These are phyloP conservation scores for Fusarium austroafricanum DNA, from an alignment of 2,329 filamentous ascomycete genomes.

Conservation along the genomic window DNA sequence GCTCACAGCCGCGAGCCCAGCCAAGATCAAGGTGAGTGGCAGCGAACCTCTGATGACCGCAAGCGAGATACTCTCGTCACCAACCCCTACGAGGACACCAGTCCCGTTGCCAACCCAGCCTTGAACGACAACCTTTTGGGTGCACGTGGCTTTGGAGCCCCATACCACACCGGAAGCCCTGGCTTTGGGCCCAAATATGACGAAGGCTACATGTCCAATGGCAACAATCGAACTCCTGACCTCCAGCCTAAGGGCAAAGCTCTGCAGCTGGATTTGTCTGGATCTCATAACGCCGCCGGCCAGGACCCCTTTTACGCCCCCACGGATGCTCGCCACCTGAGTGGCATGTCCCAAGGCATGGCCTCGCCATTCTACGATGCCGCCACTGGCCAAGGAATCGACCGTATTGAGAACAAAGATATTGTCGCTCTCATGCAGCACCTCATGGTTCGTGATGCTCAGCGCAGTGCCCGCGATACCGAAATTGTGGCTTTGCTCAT, in stretches of 20 bases:
- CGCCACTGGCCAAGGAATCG: conserved; percentile 86
- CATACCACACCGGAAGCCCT: conserved; percentile 67
- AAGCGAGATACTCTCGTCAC: conserved; percentile 75
- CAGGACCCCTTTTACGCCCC: conserved; percentile 76
- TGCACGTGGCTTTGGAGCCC: conserved; percentile 55
- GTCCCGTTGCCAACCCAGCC: conserved; percentile 68
- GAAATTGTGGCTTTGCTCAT: conserved; percentile 96
- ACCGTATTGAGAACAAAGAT: conserved; percentile 94
- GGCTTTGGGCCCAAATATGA: conserved; percentile 73
- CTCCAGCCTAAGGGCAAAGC: conserved; percentile 67
- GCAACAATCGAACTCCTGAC: conserved; percentile 67
- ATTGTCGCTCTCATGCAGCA: conserved; percentile 99
- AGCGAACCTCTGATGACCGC: conserved; percentile 69
- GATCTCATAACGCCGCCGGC: conserved; percentile 60
- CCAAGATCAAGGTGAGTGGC: conserved; percentile 73
- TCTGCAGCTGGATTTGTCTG: conserved; percentile 58
- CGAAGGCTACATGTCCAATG: conserved; percentile 91
- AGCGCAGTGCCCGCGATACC: conserved; percentile 94
- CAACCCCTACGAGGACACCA: conserved; percentile 74
- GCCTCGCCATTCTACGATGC: conserved; percentile 90
- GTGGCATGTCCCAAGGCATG: conserved; percentile 93
- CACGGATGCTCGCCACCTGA: conserved; percentile 73
- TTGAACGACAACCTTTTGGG: conserved; percentile 63
- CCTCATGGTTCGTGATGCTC: conserved; percentile 94
- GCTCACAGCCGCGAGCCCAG: conserved; percentile 64